phyloP scores from a whole-genome alignment of 148 eudicot genomes.

The Camellia lanceoleosa region DNA sequence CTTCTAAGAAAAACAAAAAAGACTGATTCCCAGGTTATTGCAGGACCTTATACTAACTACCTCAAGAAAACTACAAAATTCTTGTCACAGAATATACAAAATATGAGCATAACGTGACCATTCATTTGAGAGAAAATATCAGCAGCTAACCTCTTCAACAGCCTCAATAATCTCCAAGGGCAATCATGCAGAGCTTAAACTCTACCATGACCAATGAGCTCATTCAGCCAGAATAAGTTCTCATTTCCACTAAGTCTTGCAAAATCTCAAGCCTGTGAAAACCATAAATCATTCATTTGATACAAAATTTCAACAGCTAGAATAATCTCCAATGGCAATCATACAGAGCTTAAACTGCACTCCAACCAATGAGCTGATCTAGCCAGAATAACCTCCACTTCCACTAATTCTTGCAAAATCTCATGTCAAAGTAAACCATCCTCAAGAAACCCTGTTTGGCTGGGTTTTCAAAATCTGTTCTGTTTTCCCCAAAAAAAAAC shows the following conservation, averaged over 20 bases:
- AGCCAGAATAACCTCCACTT: neutral
- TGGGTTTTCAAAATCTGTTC: no score
- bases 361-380: neutral
- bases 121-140: neutral
- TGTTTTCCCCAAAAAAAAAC: no score
- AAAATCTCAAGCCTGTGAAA: neutral
- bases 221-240: neutral
- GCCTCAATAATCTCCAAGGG: neutral
- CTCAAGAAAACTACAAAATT: no score
- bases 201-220: neutral
- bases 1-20: no score
- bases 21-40: no score
- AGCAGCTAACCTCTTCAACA: neutral
- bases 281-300: neutral
- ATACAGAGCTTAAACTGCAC: neutral
- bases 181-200: neutral
- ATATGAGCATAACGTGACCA: no score
- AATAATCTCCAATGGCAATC: neutral
- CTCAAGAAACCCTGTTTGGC: neutral
- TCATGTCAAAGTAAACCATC: neutral
- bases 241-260: neutral
- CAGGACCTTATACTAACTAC: no score
- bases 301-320: no score
- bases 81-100: no score
- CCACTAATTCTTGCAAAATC: no score